phyloP scores from a whole-genome alignment of 2,329 filamentous ascomycete species.

The Aspergillus texensis region DNA sequence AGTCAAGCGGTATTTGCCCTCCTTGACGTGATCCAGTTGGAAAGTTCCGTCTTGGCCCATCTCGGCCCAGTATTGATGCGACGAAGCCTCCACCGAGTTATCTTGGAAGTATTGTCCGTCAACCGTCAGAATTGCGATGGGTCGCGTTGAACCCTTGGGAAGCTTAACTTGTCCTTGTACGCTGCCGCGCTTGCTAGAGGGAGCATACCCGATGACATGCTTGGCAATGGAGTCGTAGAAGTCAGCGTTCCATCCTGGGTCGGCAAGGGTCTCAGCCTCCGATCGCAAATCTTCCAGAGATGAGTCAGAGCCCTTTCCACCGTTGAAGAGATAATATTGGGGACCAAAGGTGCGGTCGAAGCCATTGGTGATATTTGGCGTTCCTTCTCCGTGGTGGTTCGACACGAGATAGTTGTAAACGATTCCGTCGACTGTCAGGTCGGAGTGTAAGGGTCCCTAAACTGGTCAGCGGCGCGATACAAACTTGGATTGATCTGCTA shows the following conservation, averaged over 20 bases:
- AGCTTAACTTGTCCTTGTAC: conserved; percentile 56
- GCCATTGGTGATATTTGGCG: conserved; percentile 65
- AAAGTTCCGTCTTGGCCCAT: conserved; percentile 53
- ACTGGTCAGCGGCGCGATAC: neutral
- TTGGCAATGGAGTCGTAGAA: conserved; percentile 67
- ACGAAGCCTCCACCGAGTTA: conserved; percentile 57
- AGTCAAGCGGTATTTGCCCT: conserved; percentile 63
- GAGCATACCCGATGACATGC: conserved; percentile 62
- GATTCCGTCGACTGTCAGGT: conserved; percentile 66
- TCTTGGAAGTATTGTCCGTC: conserved; percentile 60
- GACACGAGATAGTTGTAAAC: conserved; percentile 67
- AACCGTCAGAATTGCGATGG: conserved; percentile 60
- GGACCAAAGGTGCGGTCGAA: conserved; percentile 69
- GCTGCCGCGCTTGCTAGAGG: conserved; percentile 54
- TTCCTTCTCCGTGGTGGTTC: conserved; percentile 65
- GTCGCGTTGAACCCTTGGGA: conserved; percentile 53
- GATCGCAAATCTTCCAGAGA: conserved; percentile 52
- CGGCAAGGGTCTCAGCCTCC: conserved; percentile 58
- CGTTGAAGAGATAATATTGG: conserved; percentile 66
- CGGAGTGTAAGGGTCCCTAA: conserved; percentile 62
- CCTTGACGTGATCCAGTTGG: conserved; percentile 57
- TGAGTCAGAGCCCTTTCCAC: conserved; percentile 50
- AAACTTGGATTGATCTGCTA: no score
- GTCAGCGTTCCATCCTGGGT: conserved; percentile 57
- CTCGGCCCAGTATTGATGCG: conserved; percentile 66